Base-by-base conservation (phyloP, 306 rosid genomes). In the Castanopsis chinensis region DNA sequence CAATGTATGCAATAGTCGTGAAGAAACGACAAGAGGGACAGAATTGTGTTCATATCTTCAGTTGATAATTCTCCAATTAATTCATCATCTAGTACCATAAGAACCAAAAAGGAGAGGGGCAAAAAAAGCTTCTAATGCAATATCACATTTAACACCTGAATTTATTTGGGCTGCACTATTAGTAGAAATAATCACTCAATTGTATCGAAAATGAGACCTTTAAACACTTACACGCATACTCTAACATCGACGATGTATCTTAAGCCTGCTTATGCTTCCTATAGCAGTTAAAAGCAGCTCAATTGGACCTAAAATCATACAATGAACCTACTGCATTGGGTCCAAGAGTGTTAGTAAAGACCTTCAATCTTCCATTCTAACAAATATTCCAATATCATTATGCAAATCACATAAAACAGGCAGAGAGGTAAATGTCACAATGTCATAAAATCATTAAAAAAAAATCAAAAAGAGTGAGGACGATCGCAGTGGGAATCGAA, bases 401-500 rank as follows among this genome's bases (percentile, higher is more conserved):
- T 41, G 45, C 45, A 41, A 41, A 8, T 41, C 45, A 41, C 45
- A 60, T 4, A 2, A 21, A 33, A 11, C 53, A 19, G 6, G 14
- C 10, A 56, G 57, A 57, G 20, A 3, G 3, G 5, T 41, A 41
- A 8, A 41, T 41, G 11, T 8, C 45, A 41, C 45, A 41, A 8
- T 8, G 45, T 41, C 45, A 41, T 41, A 55, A n/a, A 56, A 57
- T 11, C 3, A 15, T 4, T 30, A 7, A 4, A 5, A 17, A 3
- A 27, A n/a, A 32, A 32, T 23, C 0, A 4, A 51, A 69, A 41
- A 30, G 37, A 1, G 51, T 2, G 7, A 53, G 10, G 18, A 19
- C 58, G 94, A 92, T 90, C 98, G 87, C 98, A 94, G 98, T 92
- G 98, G 97, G 98, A 90, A 6, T 92, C 90, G 93, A 92, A 94